These are phyloP conservation scores for Epichloe scottii DNA, from an alignment of 2,329 filamentous ascomycete species.

Conservation along the genomic window DNA sequence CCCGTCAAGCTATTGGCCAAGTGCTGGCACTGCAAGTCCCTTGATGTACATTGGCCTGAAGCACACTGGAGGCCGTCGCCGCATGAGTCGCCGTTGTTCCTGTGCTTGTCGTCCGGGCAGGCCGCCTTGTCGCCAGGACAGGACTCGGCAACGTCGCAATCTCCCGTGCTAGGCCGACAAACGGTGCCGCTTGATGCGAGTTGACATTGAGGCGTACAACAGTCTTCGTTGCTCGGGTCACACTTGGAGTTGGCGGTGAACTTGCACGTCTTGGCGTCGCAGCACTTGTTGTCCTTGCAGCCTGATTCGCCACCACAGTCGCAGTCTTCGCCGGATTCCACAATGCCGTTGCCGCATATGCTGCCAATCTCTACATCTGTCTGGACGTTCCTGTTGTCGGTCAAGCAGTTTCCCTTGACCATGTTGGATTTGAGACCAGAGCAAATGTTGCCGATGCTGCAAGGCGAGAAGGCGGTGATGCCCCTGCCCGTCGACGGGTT, in stretches of 20 bases:
- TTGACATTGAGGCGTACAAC: constrained; percentile 56
- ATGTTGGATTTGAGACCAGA: constrained; percentile 70
- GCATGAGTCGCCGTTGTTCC: constrained; percentile 59
- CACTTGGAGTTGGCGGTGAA: constrained; percentile 68
- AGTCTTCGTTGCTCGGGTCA: constrained; percentile 71
- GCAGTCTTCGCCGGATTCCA: constrained; percentile 87
- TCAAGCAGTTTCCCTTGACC: constrained; percentile 57
- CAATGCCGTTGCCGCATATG: constrained; percentile 93
- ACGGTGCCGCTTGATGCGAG: constrained; percentile 56
- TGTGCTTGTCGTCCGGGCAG: constrained; percentile 62
- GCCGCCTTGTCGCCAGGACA: constrained; percentile 61
- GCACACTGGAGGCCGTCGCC: constrained; percentile 65
- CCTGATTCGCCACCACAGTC: constrained; percentile 72
- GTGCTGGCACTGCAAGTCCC: constrained; percentile 77
- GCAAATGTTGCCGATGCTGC: constrained; percentile 88
- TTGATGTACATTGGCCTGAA: constrained; percentile 86
- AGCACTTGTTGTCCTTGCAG: constrained; percentile 70
- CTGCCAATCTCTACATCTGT: constrained; percentile 73
- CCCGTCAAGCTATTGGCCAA: constrained; percentile 65
- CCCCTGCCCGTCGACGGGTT: constrained; percentile 71
- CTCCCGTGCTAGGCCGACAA: constrained; percentile 67
- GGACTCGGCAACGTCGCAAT: constrained; percentile 74
- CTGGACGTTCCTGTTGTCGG: constrained; percentile 71
- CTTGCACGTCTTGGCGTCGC: constrained; percentile 74
- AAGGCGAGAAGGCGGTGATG: constrained; percentile 73